phyloP scores from a whole-genome alignment of 306 rosid species.

The Astragalus glycyphyllos region DNA sequence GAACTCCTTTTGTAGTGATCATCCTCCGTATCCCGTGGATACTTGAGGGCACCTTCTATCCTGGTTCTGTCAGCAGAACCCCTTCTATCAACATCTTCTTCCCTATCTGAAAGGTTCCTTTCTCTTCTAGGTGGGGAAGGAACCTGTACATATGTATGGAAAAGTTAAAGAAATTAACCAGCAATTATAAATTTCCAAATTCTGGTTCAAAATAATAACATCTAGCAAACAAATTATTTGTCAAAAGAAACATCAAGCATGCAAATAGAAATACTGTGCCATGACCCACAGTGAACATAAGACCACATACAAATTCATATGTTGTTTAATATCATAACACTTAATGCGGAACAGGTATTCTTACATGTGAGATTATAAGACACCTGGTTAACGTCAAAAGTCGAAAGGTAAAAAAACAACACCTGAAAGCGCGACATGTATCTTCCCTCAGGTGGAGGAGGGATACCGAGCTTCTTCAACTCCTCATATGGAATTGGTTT shows the following conservation, averaged over 20 bases:
- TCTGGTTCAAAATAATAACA: neutral
- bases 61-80: conserved; percentile 49
- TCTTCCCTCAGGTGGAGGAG: conserved; percentile 92
- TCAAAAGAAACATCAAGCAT: neutral
- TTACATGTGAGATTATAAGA: conserved; percentile 5
- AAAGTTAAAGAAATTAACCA: neutral
- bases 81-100: conserved; percentile 50
- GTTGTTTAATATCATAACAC: conserved; percentile 7
- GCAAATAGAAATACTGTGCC: neutral
- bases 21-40: conserved; percentile 44
- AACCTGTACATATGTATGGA: conserved; percentile 48
- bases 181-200: neutral
- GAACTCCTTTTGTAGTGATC: conserved; percentile 47
- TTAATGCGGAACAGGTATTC: neutral
- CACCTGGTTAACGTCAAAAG: neutral
- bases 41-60: conserved; percentile 30
- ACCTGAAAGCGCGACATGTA: conserved; percentile 90
- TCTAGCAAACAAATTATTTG: neutral
- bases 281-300: neutral
- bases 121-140: conserved; percentile 89
- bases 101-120: conserved; percentile 47
- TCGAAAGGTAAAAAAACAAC: conserved; percentile 24
- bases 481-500: conserved; percentile 80
- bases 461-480: conserved; percentile 81
- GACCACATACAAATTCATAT: conserved; percentile 13